Evolutionary conservation across 352 stramenopile genomes (phyloP), one percentile per base, ranked within the genome.

Genomic region (Phytophthora multivora): DNA sequence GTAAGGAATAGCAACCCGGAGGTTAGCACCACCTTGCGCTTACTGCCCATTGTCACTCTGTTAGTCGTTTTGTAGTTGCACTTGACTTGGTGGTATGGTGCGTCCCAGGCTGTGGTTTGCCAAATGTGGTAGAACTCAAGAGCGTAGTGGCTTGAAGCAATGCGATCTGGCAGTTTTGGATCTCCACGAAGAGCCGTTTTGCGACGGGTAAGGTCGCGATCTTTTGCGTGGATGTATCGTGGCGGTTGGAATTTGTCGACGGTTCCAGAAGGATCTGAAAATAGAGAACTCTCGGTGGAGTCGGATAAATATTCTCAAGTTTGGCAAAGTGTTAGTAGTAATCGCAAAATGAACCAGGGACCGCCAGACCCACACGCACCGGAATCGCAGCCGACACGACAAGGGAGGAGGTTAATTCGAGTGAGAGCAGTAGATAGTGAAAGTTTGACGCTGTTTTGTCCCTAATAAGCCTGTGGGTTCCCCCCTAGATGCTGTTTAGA

Each of bases 401-500:
- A 73, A 52, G 72, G 75, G 0, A 63, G 73, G 2, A 58, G 69
- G 25, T 61, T 84, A 36, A 78, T 82, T 54, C 72, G 72, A 59
- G 70, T 84, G 19, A 50, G 48, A 3, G 45, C 5, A 7, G 23
- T 47, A 23, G 19, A 26, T 53, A 4, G 11, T 18, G 16, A 28
- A 46, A 16, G 5, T 40, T 19, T 40, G 5, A 40, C 5, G 13
- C 13, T 40, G n/a, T 12, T 23, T 23, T 33, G 1, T 8, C 9
- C 4, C 9, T 19, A 19, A 40, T 10, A 11, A 10, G 35, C 30
- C 9, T 13, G 30, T n/a, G 18, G 4, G 4, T 35, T 9, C 5
- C 15, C 39, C 36, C 25, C 5, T 61, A 88, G 79, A 80, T 85
- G 74, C 54, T 88, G 47, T 85, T 88, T 56, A 69, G 72, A 26